phyloP scores from a whole-genome alignment of 1,284 basidiomycete species.

The Vanrija sp. region DNA sequence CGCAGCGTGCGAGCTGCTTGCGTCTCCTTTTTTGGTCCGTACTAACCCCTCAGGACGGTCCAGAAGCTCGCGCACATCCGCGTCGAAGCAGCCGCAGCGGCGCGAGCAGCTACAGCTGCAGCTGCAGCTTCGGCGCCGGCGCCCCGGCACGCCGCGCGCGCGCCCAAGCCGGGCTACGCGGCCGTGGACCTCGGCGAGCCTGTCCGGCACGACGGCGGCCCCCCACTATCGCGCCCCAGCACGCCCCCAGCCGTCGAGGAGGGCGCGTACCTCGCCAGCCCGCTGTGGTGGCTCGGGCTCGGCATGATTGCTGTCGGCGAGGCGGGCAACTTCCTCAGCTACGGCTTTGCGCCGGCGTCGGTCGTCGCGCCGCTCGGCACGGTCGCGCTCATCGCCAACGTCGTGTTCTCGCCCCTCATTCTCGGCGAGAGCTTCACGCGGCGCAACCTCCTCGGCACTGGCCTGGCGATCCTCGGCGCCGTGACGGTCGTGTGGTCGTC shows the following conservation, averaged over 20 bases:
- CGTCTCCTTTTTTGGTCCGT: background rate
- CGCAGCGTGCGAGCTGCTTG: background rate
- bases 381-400: slow-evolving; percentile 87
- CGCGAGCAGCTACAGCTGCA: slow-evolving; percentile 15
- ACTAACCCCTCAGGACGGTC: slow-evolving; percentile 55
- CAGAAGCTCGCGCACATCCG: slow-evolving; percentile 87
- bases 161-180: background rate
- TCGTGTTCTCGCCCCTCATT: slow-evolving; percentile 85
- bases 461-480: slow-evolving; percentile 75
- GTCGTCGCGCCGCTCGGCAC: slow-evolving; percentile 94
- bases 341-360: slow-evolving; percentile 82
- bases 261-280: slow-evolving; percentile 70
- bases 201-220: background rate
- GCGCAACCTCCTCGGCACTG: slow-evolving; percentile 83
- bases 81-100: slow-evolving; percentile 50
- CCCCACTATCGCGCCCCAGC: background rate
- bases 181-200: background rate
- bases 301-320: slow-evolving; percentile 88
- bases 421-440: slow-evolving; percentile 54
- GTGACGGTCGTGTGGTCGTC: slow-evolving; percentile 83
- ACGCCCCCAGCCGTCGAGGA: slow-evolving; percentile 21
- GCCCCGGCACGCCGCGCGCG: background rate
- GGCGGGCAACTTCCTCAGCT: slow-evolving; percentile 84
- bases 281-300: slow-evolving; percentile 90
- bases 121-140: background rate